Evolutionary conservation across 2,329 filamentous ascomycete species (phyloP), one percentile per base, ranked within the genome.

Genomic region (Capronia americana): DNA sequence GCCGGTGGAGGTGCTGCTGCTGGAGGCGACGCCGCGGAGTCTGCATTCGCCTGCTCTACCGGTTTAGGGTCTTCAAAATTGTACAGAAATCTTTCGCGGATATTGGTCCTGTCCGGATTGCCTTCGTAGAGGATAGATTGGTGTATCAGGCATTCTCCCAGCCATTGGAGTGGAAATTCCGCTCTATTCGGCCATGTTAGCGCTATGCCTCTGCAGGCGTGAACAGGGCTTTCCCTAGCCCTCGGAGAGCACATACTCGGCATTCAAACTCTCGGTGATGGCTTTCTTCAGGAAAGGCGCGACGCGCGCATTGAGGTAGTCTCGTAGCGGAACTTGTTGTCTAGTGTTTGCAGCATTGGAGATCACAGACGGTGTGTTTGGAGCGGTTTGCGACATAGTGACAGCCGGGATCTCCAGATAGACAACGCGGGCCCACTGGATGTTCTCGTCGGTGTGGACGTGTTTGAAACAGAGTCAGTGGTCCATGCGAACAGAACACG

Each of bases 91-190:
- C 66, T 59, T 56, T 73, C 71, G 51, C 68, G 64, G 44, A 73
- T 71, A 50, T 70, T 71, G 28, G 69, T 72, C 12, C 58, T 55
- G 61, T 73, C 71, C 8, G 71, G 66, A 41, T 72, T 72, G 44
- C 70, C 70, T 66, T 73, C 71, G 55, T 71, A 72, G 14, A 70
- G 61, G 24, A 72, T 70, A 8, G 70, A 72, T 54, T 73, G 71
- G 53, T 71, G 66, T 50, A 73, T 73, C 4, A 73, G 71, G 34
- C 69, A 71, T 68, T 73, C 71, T 63, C 71, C 71, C 12, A 73
- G 71, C 71, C 71, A 73, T 61, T 72, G 71, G 7, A 73, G 66
- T 30, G 71, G 71, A 56, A 68, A 73, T 58, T 73, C 65, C 30
- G 71, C 69, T 61, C 71, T 73, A 14, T 44, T 54, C 14, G 23